These are phyloP conservation scores for Epichloe elymi DNA, from an alignment of 2,329 filamentous ascomycete genomes.

Conservation along the genomic window DNA sequence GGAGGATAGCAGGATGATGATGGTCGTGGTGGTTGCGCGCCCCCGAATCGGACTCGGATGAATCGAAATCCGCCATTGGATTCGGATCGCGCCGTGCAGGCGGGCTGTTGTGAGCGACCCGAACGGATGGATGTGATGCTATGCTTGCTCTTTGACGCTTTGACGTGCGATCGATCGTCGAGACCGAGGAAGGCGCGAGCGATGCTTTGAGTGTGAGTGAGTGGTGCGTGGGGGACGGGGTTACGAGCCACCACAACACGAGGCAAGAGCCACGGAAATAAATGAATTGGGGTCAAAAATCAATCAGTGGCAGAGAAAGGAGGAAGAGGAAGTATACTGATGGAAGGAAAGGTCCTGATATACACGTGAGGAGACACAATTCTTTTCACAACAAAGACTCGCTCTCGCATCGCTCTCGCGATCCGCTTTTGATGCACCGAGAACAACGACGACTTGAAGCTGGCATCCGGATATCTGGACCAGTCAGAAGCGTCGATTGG, in stretches of 20 bases:
- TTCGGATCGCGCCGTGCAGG: background rate
- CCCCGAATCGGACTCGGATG: conserved; percentile 3
- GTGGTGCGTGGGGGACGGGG: background rate
- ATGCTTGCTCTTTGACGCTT: background rate
- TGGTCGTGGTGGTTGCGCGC: conserved; percentile 1
- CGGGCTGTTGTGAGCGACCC: background rate
- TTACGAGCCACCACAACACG: too few species aligned
- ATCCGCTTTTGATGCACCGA: conserved; percentile 9
- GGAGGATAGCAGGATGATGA: conserved; percentile 26
- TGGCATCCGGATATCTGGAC: background rate
- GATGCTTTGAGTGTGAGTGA: background rate
- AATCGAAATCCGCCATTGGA: conserved; percentile 4
- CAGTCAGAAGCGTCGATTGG: conserved; percentile 8
- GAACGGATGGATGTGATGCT: background rate
- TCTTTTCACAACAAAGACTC: background rate
- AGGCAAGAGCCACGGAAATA: background rate
- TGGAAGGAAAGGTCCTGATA: too few species aligned
- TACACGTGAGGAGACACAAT: background rate
- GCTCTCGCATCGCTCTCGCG: background rate
- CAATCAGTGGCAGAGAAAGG: too few species aligned
- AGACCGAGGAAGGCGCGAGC: background rate
- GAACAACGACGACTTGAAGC: background rate
- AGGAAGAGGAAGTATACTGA: too few species aligned
- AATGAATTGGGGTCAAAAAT: background rate
- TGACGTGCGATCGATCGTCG: background rate